phyloP scores from a whole-genome alignment of 192 early-diverging fungal species.

The Gaertneriomyces semiglobifer region DNA sequence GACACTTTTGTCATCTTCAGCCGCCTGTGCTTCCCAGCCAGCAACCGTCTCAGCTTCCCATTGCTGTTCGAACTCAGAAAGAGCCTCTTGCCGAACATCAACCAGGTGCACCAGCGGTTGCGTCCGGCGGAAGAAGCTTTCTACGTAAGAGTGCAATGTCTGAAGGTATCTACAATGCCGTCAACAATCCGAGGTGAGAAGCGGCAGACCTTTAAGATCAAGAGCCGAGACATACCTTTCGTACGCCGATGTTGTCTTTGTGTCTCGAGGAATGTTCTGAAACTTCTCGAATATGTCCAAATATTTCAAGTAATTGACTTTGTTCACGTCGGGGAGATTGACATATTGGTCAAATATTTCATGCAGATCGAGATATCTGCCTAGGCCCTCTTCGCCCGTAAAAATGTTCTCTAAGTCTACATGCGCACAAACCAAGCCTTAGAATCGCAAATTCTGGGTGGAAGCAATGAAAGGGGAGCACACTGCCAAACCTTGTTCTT shows the following conservation, averaged over 20 bases:
- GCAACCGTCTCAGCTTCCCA: constrained; percentile 58
- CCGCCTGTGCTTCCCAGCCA: constrained; percentile 52
- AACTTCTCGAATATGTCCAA: constrained; percentile 64
- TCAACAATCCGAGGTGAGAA: constrained; percentile 1
- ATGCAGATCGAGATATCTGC: constrained; percentile 85
- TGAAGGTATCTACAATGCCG: constrained; percentile 55
- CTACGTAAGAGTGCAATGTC: constrained; percentile 63
- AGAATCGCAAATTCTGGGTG: no score
- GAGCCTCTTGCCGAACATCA: constrained; percentile 46
- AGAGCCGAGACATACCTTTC: constrained; percentile 33
- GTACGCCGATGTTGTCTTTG: constrained; percentile 59
- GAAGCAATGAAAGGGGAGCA: background rate
- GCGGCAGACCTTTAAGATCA: background rate
- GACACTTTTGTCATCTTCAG: constrained; percentile 40
- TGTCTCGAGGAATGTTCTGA: constrained; percentile 48
- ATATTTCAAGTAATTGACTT: constrained; percentile 65
- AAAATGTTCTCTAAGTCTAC: constrained; percentile 79
- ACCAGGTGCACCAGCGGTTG: constrained; percentile 74
- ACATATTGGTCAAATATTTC: constrained; percentile 74
- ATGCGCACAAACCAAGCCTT: constrained; percentile 15
- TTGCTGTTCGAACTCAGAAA: constrained; percentile 54
- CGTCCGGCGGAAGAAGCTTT: constrained; percentile 67
- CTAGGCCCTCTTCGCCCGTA: constrained; percentile 86
- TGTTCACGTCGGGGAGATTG: constrained; percentile 64
- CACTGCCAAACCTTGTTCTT: constrained; percentile 45